Percentiles rank a stretch among this genome's conserved stretches.
These are phyloP conservation scores for Fusarium guadeloupense DNA, from an alignment of 2,329 filamentous ascomycete species.

Conservation along the genomic window DNA sequence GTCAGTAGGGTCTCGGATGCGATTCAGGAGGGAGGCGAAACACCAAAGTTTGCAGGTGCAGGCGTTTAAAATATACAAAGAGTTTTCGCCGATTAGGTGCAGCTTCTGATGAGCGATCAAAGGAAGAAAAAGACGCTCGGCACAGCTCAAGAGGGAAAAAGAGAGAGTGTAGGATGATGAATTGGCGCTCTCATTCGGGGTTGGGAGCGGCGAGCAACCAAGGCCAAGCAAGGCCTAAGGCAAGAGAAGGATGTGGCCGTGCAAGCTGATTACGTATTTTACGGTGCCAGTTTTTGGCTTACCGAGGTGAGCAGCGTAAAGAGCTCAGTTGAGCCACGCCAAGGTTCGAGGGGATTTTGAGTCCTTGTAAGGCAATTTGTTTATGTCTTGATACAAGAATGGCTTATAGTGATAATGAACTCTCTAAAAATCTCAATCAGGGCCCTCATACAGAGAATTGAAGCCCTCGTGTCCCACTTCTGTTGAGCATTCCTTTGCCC, in stretches of 20 bases:
- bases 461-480: too few relatives aligned
- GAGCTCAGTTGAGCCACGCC: slow-evolving; percentile 16
- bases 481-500: too few relatives aligned
- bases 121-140: slow-evolving; percentile 18
- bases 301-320: slow-evolving; percentile 28
- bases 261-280: slow-evolving; percentile 37
- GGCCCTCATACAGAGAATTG: too few relatives aligned
- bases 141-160: slow-evolving; percentile 20
- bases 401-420: not conserved
- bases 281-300: slow-evolving; percentile 26
- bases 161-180: slow-evolving; percentile 31
- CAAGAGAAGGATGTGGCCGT: slow-evolving; percentile 26
- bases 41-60: slow-evolving; percentile 5
- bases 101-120: slow-evolving; percentile 8
- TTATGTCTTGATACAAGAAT: not conserved
- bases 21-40: slow-evolving; percentile 12
- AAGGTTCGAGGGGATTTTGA: slow-evolving; percentile 31
- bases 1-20: slow-evolving; percentile 10
- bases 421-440: too few relatives aligned
- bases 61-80: slow-evolving; percentile 5
- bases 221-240: slow-evolving; percentile 32
- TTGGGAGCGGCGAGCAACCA: slow-evolving; percentile 32
- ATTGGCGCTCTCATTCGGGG: slow-evolving; percentile 34
- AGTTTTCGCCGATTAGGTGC: slow-evolving; percentile 1
- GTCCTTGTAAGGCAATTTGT: not conserved